A percentile compares a stretch with the other conserved stretches of the same genome.
Evolutionary conservation across 768 basidiomycete species (phyloP).

Genomic region (Sarcodon sp.): DNA sequence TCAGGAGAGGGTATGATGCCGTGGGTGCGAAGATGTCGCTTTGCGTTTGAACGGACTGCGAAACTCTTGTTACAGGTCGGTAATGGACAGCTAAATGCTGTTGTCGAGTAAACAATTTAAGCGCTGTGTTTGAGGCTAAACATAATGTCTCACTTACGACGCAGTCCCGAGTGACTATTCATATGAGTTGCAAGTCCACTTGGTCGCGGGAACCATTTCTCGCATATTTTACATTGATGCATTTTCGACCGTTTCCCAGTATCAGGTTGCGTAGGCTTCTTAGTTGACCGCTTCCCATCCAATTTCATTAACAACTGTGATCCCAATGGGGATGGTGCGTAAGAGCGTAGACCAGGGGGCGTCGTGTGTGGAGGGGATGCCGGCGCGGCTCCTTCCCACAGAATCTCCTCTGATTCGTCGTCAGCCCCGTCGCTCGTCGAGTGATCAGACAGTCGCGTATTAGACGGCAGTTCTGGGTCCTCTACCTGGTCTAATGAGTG

Average conservation of each 20-base stretch:
- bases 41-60: slow-evolving; percentile 72
- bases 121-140: neutral
- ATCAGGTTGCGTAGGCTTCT: too few relatives aligned
- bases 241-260: slow-evolving; percentile 22
- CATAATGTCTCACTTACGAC: slow-evolving; percentile 23
- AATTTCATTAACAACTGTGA: neutral
- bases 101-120: neutral
- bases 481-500: too few relatives aligned
- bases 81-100: slow-evolving; percentile 38
- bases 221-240: slow-evolving; percentile 32
- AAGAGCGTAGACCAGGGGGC: neutral
- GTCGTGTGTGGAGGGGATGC: neutral
- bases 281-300: slow-evolving; percentile 1
- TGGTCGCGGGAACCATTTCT: slow-evolving; percentile 34
- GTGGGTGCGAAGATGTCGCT: slow-evolving; percentile 68
- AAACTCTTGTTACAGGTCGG: slow-evolving; percentile 54
- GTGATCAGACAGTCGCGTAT: too few relatives aligned
- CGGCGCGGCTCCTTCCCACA: too few relatives aligned
- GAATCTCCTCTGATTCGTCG: too few relatives aligned
- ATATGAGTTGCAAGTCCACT: slow-evolving; percentile 39
- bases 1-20: slow-evolving; percentile 30
- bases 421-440: too few relatives aligned
- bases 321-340: neutral
- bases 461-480: too few relatives aligned
- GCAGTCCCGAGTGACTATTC: slow-evolving; percentile 39